Evolutionary conservation across 805 yeast genomes (phyloP).

Genomic region (Brettanomyces naardenensis): DNA sequence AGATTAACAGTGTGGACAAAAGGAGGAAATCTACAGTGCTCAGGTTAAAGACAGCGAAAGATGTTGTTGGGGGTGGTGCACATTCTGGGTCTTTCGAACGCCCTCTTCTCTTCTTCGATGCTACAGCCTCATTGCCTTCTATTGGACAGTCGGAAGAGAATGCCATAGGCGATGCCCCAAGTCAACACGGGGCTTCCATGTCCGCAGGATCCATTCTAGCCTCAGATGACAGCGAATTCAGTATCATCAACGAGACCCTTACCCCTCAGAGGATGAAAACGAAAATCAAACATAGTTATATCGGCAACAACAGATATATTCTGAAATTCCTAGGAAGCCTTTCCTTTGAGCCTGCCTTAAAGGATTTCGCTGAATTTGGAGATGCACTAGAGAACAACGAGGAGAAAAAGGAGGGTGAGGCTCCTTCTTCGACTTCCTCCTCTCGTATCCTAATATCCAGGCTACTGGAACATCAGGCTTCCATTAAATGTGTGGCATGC

Average conservation of each 20-base stretch:
- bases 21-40: background rate
- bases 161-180: conserved; percentile 17
- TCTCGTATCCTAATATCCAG: conserved; percentile 42
- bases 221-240: conserved; percentile 15
- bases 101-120: background rate
- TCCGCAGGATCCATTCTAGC: conserved; percentile 7
- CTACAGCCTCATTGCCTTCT: conserved; percentile 5
- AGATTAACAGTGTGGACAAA: background rate
- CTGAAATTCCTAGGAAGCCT: conserved; percentile 45
- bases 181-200: background rate
- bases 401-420: background rate
- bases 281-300: conserved; percentile 44
- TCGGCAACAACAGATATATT: conserved; percentile 60
- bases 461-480: conserved; percentile 51
- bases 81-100: too few relatives aligned
- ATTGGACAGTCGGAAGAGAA: conserved; percentile 12
- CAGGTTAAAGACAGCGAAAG: background rate
- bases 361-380: conserved; percentile 67
- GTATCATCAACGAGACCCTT: conserved; percentile 20
- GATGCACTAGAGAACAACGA: conserved; percentile 14
- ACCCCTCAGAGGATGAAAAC: conserved; percentile 19
- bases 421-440: conserved; percentile 5
- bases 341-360: conserved; percentile 47
- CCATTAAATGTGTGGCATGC: conserved; percentile 49
- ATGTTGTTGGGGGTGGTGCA: background rate